A percentile compares a stretch with the other conserved stretches of the same genome.
Evolutionary conservation across 768 basidiomycete genomes (phyloP).

Genomic region (Lactarius deliciosus): DNA sequence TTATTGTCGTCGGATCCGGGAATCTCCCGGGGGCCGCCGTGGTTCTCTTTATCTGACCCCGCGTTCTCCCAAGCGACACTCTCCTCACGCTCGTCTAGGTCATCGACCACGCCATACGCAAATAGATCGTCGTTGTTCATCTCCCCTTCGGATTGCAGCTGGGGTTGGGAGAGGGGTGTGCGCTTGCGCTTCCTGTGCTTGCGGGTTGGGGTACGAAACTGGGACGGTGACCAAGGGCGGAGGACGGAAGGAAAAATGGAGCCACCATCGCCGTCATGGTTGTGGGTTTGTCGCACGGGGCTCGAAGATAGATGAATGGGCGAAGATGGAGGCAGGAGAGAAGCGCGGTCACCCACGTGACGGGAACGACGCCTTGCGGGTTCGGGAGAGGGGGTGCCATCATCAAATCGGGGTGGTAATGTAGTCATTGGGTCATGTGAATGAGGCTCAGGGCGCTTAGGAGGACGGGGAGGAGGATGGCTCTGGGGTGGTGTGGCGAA

Average conservation of each 20-base stretch:
- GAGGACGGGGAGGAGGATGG: conserved; percentile 18
- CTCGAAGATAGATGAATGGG: conserved; percentile 22
- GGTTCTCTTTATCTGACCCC: conserved; percentile 30
- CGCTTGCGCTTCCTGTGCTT: conserved; percentile 21
- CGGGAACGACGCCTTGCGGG: conserved; percentile 17
- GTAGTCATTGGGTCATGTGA: conserved; percentile 21
- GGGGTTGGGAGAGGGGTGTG: conserved; percentile 14
- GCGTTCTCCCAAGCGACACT: conserved; percentile 26
- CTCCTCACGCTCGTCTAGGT: conserved; percentile 22
- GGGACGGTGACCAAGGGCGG: conserved; percentile 14
- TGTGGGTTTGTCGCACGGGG: conserved; percentile 3
- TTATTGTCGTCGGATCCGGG: conserved; percentile 18
- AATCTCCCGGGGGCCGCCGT: not conserved
- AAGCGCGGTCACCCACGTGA: not conserved
- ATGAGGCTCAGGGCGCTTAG: conserved; percentile 21
- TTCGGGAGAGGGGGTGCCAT: conserved; percentile 24
- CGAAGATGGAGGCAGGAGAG: conserved; percentile 21
- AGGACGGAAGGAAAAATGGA: conserved; percentile 14
- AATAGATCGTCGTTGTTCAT: conserved; percentile 27
- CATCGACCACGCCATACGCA: conserved; percentile 24
- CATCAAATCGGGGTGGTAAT: conserved; percentile 15
- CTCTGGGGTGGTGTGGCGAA: conserved; percentile 26
- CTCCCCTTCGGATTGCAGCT: conserved; percentile 14
- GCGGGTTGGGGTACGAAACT: conserved; percentile 27
- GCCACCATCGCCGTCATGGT: not conserved